Evolutionary conservation across 139 green algal genomes (phyloP).

Genomic region (Chlamydomonas eustigma): DNA sequence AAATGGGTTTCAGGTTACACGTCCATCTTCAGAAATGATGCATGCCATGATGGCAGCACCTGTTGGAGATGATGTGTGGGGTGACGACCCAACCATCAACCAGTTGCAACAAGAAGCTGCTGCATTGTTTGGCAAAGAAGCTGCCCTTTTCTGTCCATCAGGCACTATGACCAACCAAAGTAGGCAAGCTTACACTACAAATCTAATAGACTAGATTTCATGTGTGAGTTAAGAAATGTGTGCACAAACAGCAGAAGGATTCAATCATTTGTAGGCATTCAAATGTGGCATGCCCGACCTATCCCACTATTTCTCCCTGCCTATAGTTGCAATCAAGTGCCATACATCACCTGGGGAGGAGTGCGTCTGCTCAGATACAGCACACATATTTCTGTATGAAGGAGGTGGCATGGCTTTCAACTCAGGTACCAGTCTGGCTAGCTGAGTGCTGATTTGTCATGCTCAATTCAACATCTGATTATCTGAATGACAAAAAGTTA

Average conservation of each 20-base stretch:
- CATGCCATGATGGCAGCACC: slow-evolving; percentile 4
- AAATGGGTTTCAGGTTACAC: not conserved
- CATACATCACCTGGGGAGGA: slow-evolving; percentile 39
- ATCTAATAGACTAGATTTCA: not conserved
- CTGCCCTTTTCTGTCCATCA: slow-evolving; percentile 64
- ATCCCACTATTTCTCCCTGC: not conserved
- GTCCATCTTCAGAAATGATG: slow-evolving; percentile 3
- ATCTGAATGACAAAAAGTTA: too few species aligned
- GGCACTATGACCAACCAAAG: slow-evolving; percentile 80
- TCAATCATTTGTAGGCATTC: too few species aligned
- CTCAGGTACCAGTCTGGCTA: too few species aligned
- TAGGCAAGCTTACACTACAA: too few species aligned
- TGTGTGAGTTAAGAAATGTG: not conserved
- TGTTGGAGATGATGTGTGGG: slow-evolving; percentile 77
- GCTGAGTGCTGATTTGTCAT: too few species aligned
- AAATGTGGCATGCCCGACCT: too few species aligned
- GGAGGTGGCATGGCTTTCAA: slow-evolving; percentile 51
- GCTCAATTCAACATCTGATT: too few species aligned
- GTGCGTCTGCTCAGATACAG: slow-evolving; percentile 43
- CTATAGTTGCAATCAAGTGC: slow-evolving; percentile 18
- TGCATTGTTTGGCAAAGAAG: slow-evolving; percentile 62
- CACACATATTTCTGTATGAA: slow-evolving; percentile 58
- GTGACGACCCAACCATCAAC: slow-evolving; percentile 68
- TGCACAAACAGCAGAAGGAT: too few species aligned
- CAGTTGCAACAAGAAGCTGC: slow-evolving; percentile 46